Percentiles rank a stretch among this genome's conserved stretches.
Conservation (phyloP, 495 filamentous ascomycete species). For the Emericellopsis terricola region DNA sequence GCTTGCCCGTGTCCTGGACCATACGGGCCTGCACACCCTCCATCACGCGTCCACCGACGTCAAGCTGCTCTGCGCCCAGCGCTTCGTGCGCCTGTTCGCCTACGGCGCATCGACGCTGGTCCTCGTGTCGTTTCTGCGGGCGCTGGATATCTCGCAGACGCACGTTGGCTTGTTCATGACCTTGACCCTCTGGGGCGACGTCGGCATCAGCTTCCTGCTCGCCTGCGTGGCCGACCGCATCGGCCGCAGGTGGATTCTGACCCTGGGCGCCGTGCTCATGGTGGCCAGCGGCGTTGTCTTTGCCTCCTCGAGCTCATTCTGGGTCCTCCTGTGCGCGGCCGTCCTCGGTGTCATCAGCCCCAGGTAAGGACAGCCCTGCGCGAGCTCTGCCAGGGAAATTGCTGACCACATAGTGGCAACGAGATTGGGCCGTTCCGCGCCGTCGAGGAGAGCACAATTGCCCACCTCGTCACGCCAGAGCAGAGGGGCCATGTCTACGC, state of each 20-base stretch:
- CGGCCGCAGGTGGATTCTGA: constrained; percentile 52
- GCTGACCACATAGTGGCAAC: constrained; percentile 38
- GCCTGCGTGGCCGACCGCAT: constrained; percentile 59
- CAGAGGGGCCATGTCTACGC: constrained; percentile 57
- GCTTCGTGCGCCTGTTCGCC: constrained; percentile 66
- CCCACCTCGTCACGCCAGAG: constrained; percentile 46
- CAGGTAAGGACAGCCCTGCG: constrained; percentile 7
- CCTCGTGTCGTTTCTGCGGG: constrained; percentile 48
- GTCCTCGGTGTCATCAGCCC: constrained; percentile 72
- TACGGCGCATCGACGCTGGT: constrained; percentile 64
- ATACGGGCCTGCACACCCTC: constrained; percentile 25
- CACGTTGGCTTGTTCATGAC: constrained; percentile 82
- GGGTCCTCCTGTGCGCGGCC: constrained; percentile 53
- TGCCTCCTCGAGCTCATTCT: constrained; percentile 49
- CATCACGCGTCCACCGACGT: constrained; percentile 33
- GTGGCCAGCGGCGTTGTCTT: constrained; percentile 48
- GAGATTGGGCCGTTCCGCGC: constrained; percentile 72
- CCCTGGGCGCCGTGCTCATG: constrained; percentile 53
- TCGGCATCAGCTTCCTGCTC: constrained; percentile 54
- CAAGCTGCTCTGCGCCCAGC: constrained; percentile 54
- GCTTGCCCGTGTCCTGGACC: constrained; percentile 2
- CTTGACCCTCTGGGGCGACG: constrained; percentile 65
- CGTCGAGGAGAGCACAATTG: constrained; percentile 60
- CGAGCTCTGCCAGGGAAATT: neutral
- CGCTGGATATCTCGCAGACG: constrained; percentile 45